phyloP scores from a whole-genome alignment of 768 basidiomycete genomes.

The Xanthoconium purpureum region DNA sequence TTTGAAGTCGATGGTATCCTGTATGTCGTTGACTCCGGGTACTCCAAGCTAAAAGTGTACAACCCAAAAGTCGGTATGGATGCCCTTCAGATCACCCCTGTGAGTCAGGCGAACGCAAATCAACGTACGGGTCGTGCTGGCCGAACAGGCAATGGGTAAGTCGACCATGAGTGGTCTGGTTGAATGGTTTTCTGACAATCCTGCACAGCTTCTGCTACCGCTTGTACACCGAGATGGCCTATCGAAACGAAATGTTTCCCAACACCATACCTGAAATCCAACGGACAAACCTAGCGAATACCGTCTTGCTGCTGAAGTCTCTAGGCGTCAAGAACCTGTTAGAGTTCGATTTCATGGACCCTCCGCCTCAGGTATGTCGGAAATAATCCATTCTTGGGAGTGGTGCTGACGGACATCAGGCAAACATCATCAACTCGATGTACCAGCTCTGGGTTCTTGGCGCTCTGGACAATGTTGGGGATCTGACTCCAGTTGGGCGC shows the following conservation, averaged over 20 bases:
- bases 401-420: slow-evolving; percentile 41
- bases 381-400: neutral
- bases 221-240: slow-evolving; percentile 96
- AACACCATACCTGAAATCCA: slow-evolving; percentile 99
- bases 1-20: slow-evolving; percentile 89
- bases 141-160: slow-evolving; percentile 91
- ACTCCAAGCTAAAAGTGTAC: slow-evolving; percentile 97
- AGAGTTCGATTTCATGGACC: slow-evolving; percentile 99
- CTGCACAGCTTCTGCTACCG: slow-evolving; percentile 84
- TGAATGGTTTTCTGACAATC: slow-evolving; percentile 1
- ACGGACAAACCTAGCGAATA: slow-evolving; percentile 95
- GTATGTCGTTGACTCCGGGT: slow-evolving; percentile 95
- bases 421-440: slow-evolving; percentile 98
- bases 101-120: slow-evolving; percentile 97
- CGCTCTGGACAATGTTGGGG: slow-evolving; percentile 95
- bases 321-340: slow-evolving; percentile 95
- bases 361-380: slow-evolving; percentile 85
- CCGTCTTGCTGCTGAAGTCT: slow-evolving; percentile 90
- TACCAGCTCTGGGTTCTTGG: slow-evolving; percentile 99
- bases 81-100: slow-evolving; percentile 96
- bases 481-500: slow-evolving; percentile 85
- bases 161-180: slow-evolving; percentile 4
- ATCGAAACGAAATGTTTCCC: slow-evolving; percentile 89
- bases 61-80: slow-evolving; percentile 99
- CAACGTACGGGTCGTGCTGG: slow-evolving; percentile 96